These are phyloP conservation scores for Penicillium herquei DNA, from an alignment of 495 filamentous ascomycete genomes.

Conservation along the genomic window DNA sequence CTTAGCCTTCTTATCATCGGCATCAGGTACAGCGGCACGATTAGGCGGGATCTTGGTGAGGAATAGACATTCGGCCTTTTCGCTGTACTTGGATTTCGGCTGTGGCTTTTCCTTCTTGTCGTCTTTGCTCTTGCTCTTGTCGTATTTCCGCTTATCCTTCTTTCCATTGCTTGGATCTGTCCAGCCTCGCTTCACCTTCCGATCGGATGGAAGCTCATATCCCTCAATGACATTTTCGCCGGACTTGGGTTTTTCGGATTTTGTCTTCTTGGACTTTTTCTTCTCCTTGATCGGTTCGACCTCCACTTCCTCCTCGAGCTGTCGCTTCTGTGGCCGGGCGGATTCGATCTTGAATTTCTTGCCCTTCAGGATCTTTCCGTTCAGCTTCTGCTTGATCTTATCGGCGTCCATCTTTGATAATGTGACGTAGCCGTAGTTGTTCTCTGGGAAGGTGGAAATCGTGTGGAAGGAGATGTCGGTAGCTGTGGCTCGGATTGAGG, in stretches of 20 bases:
- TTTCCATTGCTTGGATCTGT: conserved; percentile 60
- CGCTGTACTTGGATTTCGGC: conserved; percentile 73
- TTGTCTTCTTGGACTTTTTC: conserved; percentile 59
- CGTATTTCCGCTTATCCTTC: conserved; percentile 46
- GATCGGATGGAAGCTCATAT: conserved; percentile 65
- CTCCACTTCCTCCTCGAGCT: conserved; percentile 32
- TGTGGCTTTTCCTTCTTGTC: conserved; percentile 58
- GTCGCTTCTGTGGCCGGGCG: conserved; percentile 61
- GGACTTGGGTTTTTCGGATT: conserved; percentile 47
- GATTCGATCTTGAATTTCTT: conserved; percentile 79
- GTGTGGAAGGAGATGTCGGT: conserved; percentile 81
- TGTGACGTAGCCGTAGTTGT: conserved; percentile 84
- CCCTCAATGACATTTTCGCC: conserved; percentile 40
- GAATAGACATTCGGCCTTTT: conserved; percentile 76
- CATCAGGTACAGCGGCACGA: conserved; percentile 25
- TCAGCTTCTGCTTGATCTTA: conserved; percentile 88
- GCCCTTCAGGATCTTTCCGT: conserved; percentile 82
- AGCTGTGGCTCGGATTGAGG: conserved; percentile 63
- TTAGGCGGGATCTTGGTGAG: conserved; percentile 73
- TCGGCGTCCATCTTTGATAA: conserved; percentile 77
- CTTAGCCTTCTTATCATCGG: conserved; percentile 43
- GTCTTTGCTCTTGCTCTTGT: conserved; percentile 48
- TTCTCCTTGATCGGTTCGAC: conserved; percentile 28
- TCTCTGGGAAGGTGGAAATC: conserved; percentile 84
- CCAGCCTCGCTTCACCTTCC: conserved; percentile 90